Evolutionary conservation across 2,329 filamentous ascomycete genomes (phyloP), one percentile per base, ranked within the genome.

Genomic region (Chaetothyriales sp.): DNA sequence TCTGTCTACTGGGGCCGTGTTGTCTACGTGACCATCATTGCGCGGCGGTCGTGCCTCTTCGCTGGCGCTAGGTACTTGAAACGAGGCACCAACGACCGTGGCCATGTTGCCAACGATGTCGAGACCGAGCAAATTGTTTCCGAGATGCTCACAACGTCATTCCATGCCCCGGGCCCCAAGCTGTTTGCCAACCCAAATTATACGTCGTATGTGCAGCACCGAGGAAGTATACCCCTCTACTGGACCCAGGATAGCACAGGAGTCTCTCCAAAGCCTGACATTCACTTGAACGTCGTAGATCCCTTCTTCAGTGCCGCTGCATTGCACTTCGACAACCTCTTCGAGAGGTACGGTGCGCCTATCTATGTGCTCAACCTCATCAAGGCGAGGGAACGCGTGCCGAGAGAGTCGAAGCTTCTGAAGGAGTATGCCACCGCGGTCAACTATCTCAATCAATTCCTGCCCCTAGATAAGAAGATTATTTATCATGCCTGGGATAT

Each of bases 81-180:
- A 68, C 82, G 92, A 53, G 92, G 92, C 29, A 86, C 89, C 47
- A 98, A 98, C 63, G 92, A 98, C 66, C 67, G 89, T 52, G 90
- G 92, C 13, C 94, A 94, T 65, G 92, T 98, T 51, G 94, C 92
- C 49, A 98, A 98, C 64, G 94, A 98, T 67, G 92, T 98, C 20
- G 94, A 98, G 69, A 97, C 92, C 0, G 92, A 98, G 68, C 92
- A 98, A 66, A 95, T 98, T 54, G 89, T 98, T 4, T 92, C 89
- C 0, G 92, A 98, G 65, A 87, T 89, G 61, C 73, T 90, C 48
- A 95, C 89, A 0, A 98, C 92, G 0, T 95, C 92, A 0, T 95
- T 98, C 61, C 92, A 98, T 69, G 85, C 86, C 2, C 88, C 92
- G 4, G 90, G 89, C 0, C 86, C 86, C 2, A 81, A 80, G 47